Evolutionary conservation across 345 rosid species (phyloP).

Genomic region (Nephelium lappaceum): DNA sequence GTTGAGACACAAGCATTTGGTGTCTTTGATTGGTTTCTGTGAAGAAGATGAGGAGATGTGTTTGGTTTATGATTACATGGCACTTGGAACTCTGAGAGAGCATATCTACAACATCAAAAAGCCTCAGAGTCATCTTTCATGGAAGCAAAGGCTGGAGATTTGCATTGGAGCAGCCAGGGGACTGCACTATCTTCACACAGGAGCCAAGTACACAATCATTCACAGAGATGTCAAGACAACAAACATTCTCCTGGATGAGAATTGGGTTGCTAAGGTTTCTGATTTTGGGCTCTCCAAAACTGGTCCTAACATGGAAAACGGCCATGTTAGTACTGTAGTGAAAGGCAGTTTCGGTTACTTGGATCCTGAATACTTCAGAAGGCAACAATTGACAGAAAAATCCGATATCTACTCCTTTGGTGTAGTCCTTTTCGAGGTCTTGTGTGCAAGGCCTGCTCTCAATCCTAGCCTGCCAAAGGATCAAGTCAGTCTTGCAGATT

Average conservation of each 20-base stretch:
- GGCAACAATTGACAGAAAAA: conserved; percentile 87
- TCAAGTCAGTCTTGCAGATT: conserved; percentile 87
- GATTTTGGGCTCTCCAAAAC: conserved; percentile 86
- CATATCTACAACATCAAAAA: conserved; percentile 63
- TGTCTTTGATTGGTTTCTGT: conserved; percentile 82
- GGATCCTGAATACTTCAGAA: conserved; percentile 83
- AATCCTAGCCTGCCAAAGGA: conserved; percentile 70
- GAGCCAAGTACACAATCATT: conserved; percentile 84
- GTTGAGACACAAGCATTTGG: conserved; percentile 86
- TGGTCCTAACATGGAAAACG: conserved; percentile 75
- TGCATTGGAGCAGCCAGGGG: conserved; percentile 87
- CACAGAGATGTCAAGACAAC: conserved; percentile 95
- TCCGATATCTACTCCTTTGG: conserved; percentile 92
- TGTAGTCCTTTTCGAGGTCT: conserved; percentile 76
- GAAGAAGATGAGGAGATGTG: conserved; percentile 86
- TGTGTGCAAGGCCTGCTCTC: conserved; percentile 77
- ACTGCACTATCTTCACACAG: conserved; percentile 87
- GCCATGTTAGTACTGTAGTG: conserved; percentile 84
- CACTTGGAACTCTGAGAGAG: conserved; percentile 77
- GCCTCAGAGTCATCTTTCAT: conserved; percentile 40
- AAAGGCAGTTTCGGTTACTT: conserved; percentile 91
- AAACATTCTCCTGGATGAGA: conserved; percentile 81
- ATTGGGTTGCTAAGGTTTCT: conserved; percentile 85
- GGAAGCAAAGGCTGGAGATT: conserved; percentile 78
- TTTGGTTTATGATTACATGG: conserved; percentile 85